Base-by-base conservation (phyloP, 2,329 filamentous ascomycete species). In the Diaporthe eres region DNA sequence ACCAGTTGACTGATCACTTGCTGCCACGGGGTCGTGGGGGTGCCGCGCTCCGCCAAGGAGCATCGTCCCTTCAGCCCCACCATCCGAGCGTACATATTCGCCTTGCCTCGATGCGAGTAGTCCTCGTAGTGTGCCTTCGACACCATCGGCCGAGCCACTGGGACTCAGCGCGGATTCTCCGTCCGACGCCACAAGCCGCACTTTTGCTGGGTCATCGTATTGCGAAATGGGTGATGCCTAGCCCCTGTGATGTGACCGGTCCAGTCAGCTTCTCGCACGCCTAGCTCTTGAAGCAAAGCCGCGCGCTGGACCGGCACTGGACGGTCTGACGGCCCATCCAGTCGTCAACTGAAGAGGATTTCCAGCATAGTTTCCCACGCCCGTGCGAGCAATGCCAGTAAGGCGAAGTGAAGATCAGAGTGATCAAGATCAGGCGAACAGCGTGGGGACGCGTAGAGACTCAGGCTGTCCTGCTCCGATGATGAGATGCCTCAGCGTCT, bases 11-110 rank as follows among this genome's bases (percentile, higher is more conserved):
- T 55, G 71, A 53, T 55, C 28, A 53, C 58, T 53, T 73, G 25
- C 47, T 53, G 58, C 28, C 28, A 44, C 44, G 25, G 37, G 37
- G 34, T 39, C 37, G 58, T 63, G 44, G 58, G 37, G 25, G n/a
- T 65, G 34, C 61, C 25, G 47, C 44, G 12, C 55, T 25, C 28
- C 28, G 51, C 22, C 70, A 58, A 51, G 61, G 51, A 73, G 74
- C 60, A 63, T 61, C 60, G 74, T 49, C 42, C 63, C 44, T 70
- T 70, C 37, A 44, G 60, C 61, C 39, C 72, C 72, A 74, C 61
- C 51, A 71, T 61, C 70, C 51, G 70, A 67, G 51, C 70, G 74
- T 65, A 65, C 49, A 73, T 60, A 39, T 34, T 73, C 60, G 70
- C 51, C 60, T 67, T 61, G 60, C 63, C 51, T 72, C 49, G 58